Evolutionary conservation across 192 early-diverging fungal genomes (phyloP).

Genomic region (Podila horticola): DNA sequence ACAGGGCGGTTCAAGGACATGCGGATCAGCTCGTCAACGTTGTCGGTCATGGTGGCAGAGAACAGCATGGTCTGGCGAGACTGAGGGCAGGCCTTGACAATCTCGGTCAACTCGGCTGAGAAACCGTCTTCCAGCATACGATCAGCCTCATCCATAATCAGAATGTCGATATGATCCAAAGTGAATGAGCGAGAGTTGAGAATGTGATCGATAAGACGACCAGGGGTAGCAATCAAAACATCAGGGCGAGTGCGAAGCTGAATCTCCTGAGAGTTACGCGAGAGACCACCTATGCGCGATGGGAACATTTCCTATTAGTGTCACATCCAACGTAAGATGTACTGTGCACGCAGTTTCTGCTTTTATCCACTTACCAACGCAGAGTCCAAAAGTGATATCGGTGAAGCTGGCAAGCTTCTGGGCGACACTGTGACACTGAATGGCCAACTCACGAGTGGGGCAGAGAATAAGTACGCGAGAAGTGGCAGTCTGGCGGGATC

Average conservation of each 20-base stretch:
- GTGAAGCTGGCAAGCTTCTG: conserved; percentile 87
- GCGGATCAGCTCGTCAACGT: conserved; percentile 94
- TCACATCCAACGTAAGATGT: neutral
- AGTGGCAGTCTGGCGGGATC: conserved; percentile 79
- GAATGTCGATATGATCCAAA: conserved; percentile 90
- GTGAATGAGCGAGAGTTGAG: conserved; percentile 91
- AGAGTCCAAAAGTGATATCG: conserved; percentile 87
- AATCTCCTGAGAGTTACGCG: conserved; percentile 84
- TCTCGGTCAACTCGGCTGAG: conserved; percentile 94
- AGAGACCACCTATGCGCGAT: conserved; percentile 76
- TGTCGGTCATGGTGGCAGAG: conserved; percentile 99
- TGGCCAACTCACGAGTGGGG: conserved; percentile 98
- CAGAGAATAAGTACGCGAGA: conserved; percentile 93
- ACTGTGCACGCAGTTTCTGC: neutral
- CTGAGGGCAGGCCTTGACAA: conserved; percentile 88
- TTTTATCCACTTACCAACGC: conserved; percentile 63
- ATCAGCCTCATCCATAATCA: conserved; percentile 99
- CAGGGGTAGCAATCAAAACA: conserved; percentile 96
- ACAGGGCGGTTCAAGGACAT: conserved; percentile 93
- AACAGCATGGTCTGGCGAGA: conserved; percentile 98
- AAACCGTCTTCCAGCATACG: conserved; percentile 99
- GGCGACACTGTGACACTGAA: conserved; percentile 95
- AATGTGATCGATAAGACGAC: conserved; percentile 97
- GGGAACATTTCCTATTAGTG: neutral
- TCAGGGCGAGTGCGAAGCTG: conserved; percentile 91